phyloP scores from a whole-genome alignment of 805 yeast species.

The Vanderwaltozyma tropicalis region DNA sequence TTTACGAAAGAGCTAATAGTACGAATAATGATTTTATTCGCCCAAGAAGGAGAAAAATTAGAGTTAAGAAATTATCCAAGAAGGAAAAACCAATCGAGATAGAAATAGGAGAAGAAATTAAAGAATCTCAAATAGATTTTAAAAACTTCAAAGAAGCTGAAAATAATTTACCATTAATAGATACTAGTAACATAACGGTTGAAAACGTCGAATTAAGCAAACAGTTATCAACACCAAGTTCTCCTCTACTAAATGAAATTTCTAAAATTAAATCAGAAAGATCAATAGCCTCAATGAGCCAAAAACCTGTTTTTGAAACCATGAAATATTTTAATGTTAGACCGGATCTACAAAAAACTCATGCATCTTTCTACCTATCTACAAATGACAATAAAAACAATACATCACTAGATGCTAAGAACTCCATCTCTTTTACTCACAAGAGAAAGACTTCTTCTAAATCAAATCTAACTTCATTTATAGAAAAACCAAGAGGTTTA shows the following conservation, averaged over 20 bases:
- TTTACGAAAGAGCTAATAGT: constrained; percentile 18
- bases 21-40: constrained; percentile 19
- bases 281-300: too few species aligned
- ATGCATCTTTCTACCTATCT: constrained; percentile 3
- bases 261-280: not conserved
- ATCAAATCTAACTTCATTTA: not conserved
- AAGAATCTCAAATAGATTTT: too few species aligned
- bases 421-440: not conserved
- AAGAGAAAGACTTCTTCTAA: not conserved
- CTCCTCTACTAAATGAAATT: not conserved
- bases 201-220: too few species aligned
- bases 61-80: not conserved
- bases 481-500: constrained; percentile 9
- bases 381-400: not conserved
- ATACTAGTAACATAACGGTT: too few species aligned
- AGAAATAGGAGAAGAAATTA: too few species aligned
- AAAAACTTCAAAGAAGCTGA: too few species aligned
- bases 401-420: not conserved
- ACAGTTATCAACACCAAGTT: not conserved
- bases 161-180: too few species aligned
- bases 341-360: constrained; percentile 2
- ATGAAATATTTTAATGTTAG: not conserved
- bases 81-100: not conserved
- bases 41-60: constrained; percentile 26
- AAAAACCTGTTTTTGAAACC: not conserved